Conservation (phyloP, 331 rosid genomes). For the Spiraea crenata region DNA sequence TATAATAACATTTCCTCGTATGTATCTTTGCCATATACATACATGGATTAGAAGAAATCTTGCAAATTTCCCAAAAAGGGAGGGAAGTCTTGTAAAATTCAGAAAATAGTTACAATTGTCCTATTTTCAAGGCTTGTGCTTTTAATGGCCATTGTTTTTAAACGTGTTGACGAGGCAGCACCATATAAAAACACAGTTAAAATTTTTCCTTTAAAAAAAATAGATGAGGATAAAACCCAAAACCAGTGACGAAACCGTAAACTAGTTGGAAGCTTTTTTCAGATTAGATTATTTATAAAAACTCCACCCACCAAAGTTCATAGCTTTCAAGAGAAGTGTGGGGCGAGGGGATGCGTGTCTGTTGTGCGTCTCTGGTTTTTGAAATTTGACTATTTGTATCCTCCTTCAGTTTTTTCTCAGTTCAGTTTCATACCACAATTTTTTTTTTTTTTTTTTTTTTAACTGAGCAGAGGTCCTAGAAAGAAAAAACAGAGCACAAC, state of each 20-base stretch:
- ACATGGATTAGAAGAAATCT: too few relatives aligned
- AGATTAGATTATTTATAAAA: not conserved
- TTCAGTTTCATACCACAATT: not conserved
- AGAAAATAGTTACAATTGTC: not conserved
- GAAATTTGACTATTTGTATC: constrained; percentile 10
- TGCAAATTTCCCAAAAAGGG: too few relatives aligned
- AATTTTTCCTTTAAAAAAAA: not conserved
- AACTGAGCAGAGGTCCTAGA: not conserved
- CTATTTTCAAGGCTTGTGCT: not conserved
- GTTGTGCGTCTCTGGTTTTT: not conserved
- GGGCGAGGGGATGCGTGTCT: not conserved
- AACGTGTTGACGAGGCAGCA: constrained; percentile 9
- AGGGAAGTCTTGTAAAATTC: not conserved
- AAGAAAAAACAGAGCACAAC: not conserved
- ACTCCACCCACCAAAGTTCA: not conserved
- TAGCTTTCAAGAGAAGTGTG: not conserved
- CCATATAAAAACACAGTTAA: not conserved
- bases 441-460: not conserved
- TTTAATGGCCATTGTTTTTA: not conserved
- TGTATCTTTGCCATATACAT: too few relatives aligned
- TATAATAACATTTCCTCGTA: too few relatives aligned
- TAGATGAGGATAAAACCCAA: not conserved
- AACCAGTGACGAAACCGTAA: not conserved
- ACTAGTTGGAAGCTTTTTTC: not conserved
- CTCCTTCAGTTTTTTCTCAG: constrained; percentile 4